Conservation (phyloP, 192 early-diverging fungal species). For the Diversispora eburnea region DNA sequence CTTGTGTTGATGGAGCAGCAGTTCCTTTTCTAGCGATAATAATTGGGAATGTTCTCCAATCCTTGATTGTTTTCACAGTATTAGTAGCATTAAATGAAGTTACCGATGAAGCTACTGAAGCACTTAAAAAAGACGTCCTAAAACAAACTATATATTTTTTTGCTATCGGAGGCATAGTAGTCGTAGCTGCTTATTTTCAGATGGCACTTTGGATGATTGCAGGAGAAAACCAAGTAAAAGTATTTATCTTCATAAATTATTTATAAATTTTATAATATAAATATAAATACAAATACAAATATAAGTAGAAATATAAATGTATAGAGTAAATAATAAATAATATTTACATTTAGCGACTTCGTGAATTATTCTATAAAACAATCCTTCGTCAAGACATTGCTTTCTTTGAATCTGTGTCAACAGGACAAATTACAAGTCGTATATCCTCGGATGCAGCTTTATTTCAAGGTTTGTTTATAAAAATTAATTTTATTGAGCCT, state of each 20-base stretch:
- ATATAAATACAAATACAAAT: too few relatives aligned
- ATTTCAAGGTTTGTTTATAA: too few relatives aligned
- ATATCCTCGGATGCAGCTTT: constrained; percentile 30
- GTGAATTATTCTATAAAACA: constrained; percentile 65
- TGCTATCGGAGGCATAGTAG: constrained; percentile 51
- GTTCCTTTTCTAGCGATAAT: constrained; percentile 1
- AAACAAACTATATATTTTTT: constrained; percentile 27
- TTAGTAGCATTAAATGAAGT: neutral
- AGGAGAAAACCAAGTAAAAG: constrained; percentile 51
- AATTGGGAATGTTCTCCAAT: neutral
- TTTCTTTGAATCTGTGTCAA: constrained; percentile 79
- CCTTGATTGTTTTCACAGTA: neutral
- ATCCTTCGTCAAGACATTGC: constrained; percentile 82
- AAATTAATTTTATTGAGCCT: too few relatives aligned
- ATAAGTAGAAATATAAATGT: neutral
- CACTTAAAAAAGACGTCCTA: neutral
- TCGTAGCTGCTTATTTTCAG: constrained; percentile 55
- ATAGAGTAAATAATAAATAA: too few relatives aligned
- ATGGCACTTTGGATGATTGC: constrained; percentile 63
- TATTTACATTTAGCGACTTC: constrained; percentile 46
- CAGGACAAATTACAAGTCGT: constrained; percentile 70
- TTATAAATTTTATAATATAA: too few relatives aligned
- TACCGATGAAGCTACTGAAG: neutral
- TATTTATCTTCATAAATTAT: neutral
- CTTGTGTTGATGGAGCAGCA: neutral